These are phyloP conservation scores for Arabidopsis thaliana DNA, from an alignment of 345 rosid genomes.

Conservation along the genomic window DNA sequence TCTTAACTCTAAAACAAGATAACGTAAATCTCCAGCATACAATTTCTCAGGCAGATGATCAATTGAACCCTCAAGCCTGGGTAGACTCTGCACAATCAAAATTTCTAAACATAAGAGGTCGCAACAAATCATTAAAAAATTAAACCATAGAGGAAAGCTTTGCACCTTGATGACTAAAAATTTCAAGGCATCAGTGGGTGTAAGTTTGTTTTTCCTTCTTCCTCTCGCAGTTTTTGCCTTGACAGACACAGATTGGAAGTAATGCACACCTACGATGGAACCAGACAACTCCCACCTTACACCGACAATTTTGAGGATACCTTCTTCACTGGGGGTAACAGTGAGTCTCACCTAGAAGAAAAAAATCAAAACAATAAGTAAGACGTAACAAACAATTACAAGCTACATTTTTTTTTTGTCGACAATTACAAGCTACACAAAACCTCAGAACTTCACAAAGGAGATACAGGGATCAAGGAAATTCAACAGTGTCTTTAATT, in stretches of 20 bases:
- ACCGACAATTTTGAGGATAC: conserved; percentile 82
- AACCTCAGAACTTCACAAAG: conserved; percentile 21
- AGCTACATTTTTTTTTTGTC: neutral
- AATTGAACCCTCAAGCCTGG: conserved; percentile 86
- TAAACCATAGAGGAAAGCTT: conserved; percentile 11
- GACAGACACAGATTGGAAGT: conserved; percentile 57
- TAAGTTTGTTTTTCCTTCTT: conserved; percentile 58
- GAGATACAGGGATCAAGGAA: conserved; percentile 16
- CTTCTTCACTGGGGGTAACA: conserved; percentile 87
- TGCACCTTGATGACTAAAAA: conserved; percentile 87
- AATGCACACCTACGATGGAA: conserved; percentile 71
- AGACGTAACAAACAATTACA: conserved; percentile 27
- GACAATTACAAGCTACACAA: conserved; percentile 7
- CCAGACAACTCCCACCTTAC: conserved; percentile 92
- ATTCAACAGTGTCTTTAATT: conserved; percentile 13
- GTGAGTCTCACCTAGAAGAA: conserved; percentile 75
- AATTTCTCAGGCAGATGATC: conserved; percentile 64
- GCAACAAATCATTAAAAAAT: conserved; percentile 34
- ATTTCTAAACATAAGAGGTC: conserved; percentile 19
- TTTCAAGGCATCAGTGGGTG: conserved; percentile 61
- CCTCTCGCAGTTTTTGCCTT: conserved; percentile 60
- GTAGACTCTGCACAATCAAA: conserved; percentile 62
- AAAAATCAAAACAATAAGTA: conserved; percentile 16
- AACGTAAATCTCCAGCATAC: conserved; percentile 77
- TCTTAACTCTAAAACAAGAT: conserved; percentile 74